phyloP scores from a whole-genome alignment of 2,329 filamentous ascomycete species.

The Zymoseptoria passerinii region DNA sequence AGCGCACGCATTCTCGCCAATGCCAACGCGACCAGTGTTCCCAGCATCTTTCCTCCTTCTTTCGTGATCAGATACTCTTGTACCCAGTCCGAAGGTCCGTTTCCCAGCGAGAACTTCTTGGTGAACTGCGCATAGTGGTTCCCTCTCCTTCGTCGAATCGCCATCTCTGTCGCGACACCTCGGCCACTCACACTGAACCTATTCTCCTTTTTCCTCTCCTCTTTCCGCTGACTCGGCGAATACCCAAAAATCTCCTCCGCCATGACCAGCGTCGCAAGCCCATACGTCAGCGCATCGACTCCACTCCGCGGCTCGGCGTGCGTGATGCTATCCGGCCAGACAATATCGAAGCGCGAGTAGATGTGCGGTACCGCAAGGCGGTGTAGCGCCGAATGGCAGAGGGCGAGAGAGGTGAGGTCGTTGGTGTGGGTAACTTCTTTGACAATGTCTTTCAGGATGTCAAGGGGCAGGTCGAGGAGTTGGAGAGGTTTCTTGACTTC shows the following conservation, averaged over 20 bases:
- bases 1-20: constrained; percentile 75
- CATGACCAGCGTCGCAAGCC: constrained; percentile 70
- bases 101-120: constrained; percentile 76
- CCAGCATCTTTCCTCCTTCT: constrained; percentile 82
- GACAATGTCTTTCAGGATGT: constrained; percentile 69
- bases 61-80: constrained; percentile 74
- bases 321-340: constrained; percentile 68
- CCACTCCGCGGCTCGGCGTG: constrained; percentile 59
- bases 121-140: constrained; percentile 74
- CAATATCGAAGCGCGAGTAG: constrained; percentile 79
- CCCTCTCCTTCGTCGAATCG: constrained; percentile 45
- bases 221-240: constrained; percentile 35
- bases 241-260: constrained; percentile 55
- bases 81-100: constrained; percentile 70
- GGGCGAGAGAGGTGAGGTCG: constrained; percentile 67
- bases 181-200: constrained; percentile 17
- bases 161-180: constrained; percentile 21
- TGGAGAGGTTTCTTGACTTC: constrained; percentile 50
- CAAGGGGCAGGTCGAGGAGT: constrained; percentile 67
- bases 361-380: constrained; percentile 67
- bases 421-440: constrained; percentile 76
- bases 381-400: constrained; percentile 71
- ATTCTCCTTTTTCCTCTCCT: constrained; percentile 18
- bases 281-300: constrained; percentile 76
- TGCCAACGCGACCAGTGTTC: constrained; percentile 68